phyloP scores from a whole-genome alignment of 192 early-diverging fungal species.

The Dimargaris cristalligena region DNA sequence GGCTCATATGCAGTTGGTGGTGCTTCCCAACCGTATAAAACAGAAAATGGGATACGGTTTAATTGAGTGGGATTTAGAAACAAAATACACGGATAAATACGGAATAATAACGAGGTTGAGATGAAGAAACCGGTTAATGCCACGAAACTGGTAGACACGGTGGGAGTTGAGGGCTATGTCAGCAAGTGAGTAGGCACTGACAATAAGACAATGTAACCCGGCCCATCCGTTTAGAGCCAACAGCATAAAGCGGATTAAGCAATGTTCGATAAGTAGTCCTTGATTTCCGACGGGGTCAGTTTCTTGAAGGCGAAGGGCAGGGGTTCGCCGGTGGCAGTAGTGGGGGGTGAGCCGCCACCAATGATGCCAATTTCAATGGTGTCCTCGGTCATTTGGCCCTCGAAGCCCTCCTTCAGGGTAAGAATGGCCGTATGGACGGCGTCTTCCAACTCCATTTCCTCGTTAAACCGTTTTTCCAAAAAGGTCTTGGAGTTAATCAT shows the following conservation, averaged over 20 bases:
- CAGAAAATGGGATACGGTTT: no score
- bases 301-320: slow-evolving; percentile 57
- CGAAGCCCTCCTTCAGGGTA: slow-evolving; percentile 98
- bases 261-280: slow-evolving; percentile 97
- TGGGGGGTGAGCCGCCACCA: slow-evolving; percentile 18
- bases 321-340: slow-evolving; percentile 24
- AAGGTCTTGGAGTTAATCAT: slow-evolving; percentile 99
- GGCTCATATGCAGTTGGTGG: no score
- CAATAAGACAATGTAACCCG: no score
- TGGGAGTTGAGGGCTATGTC: no score
- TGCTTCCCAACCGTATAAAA: no score
- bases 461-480: slow-evolving; percentile 85
- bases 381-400: slow-evolving; percentile 93
- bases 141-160: no score
- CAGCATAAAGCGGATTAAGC: slow-evolving; percentile 19
- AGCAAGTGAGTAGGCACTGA: no score
- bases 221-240: no score
- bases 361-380: slow-evolving; percentile 91
- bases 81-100: no score
- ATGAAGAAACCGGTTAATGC: no score
- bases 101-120: no score
- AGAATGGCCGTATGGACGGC: slow-evolving; percentile 98
- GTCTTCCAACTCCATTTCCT: slow-evolving; percentile 93
- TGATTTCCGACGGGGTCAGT: slow-evolving; percentile 66
- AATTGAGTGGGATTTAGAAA: no score